phyloP scores from a whole-genome alignment of 441 rosid genomes.

The Pelargonium fulgidum region DNA sequence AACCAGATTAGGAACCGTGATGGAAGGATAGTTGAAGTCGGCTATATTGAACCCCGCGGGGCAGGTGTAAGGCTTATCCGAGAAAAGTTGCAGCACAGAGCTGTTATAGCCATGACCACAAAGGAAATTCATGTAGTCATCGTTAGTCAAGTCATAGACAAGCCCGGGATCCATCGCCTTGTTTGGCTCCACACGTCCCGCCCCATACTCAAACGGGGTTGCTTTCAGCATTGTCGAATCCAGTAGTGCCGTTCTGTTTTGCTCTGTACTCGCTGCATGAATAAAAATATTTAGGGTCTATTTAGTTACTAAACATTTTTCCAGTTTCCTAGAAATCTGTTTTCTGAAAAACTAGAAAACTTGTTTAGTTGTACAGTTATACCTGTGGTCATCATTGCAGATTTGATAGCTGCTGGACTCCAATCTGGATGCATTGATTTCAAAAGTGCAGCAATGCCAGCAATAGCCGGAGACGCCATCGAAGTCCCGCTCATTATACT shows the following conservation, averaged over 20 bases:
- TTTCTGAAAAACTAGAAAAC: too few relatives aligned
- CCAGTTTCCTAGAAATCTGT: too few relatives aligned
- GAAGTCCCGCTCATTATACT: slow-evolving; percentile 42
- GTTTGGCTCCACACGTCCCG: slow-evolving; percentile 56
- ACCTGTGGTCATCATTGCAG: slow-evolving; percentile 66
- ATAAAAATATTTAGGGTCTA: too few relatives aligned
- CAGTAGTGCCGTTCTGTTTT: slow-evolving; percentile 21
- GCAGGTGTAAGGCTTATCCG: slow-evolving; percentile 26
- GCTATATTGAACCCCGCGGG: slow-evolving; percentile 29
- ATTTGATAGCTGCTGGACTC: too few relatives aligned
- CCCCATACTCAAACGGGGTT: slow-evolving; percentile 49
- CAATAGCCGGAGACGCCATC: slow-evolving; percentile 55
- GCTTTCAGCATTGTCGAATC: slow-evolving; percentile 28
- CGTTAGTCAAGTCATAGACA: slow-evolving; percentile 37
- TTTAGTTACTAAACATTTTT: too few relatives aligned
- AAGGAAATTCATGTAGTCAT: slow-evolving; percentile 46
- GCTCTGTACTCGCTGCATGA: slow-evolving; percentile 31
- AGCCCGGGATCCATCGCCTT: slow-evolving; percentile 55
- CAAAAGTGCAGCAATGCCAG: slow-evolving; percentile 48
- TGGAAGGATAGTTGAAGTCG: slow-evolving; percentile 64
- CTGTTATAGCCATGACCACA: slow-evolving; percentile 44
- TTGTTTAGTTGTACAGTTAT: too few relatives aligned
- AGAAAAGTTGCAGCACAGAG: slow-evolving; percentile 23
- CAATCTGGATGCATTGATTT: slow-evolving; percentile 43
- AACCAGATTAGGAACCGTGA: slow-evolving; percentile 31